These are phyloP conservation scores for Candida arabinofermentans DNA, from an alignment of 805 yeast species.

Conservation along the genomic window DNA sequence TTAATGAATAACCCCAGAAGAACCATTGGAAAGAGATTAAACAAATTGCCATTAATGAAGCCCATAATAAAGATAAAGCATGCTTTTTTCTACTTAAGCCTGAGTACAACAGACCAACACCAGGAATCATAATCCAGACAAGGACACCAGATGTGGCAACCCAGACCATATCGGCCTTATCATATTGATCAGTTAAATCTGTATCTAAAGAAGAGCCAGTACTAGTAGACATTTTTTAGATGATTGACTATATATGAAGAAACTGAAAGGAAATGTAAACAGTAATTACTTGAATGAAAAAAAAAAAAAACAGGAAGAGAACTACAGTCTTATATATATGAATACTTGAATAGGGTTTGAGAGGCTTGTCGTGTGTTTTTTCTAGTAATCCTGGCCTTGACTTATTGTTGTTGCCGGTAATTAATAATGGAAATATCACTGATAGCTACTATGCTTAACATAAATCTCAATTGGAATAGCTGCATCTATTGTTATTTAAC, in stretches of 20 bases:
- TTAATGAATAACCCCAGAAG: conserved; percentile 95
- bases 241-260: neutral
- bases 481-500: too few species aligned
- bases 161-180: conserved; percentile 82
- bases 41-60: conserved; percentile 83
- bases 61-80: conserved; percentile 92
- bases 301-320: neutral
- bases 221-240: neutral
- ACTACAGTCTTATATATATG: neutral
- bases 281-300: neutral
- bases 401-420: too few species aligned
- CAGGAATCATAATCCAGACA: conserved; percentile 97
- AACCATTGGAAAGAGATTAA: conserved; percentile 93
- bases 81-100: conserved; percentile 94
- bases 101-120: conserved; percentile 88
- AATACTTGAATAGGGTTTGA: neutral
- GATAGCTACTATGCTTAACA: too few species aligned
- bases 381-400: too few species aligned
- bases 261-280: neutral
- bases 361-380: too few species aligned
- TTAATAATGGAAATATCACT: too few species aligned
- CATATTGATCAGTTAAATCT: conserved; percentile 68
- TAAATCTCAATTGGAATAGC: too few species aligned
- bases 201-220: conserved; percentile 45
- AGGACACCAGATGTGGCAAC: conserved; percentile 70